Percentiles rank a stretch among this genome's conserved stretches.
Evolutionary conservation across 2,329 filamentous ascomycete genomes (phyloP).

Genomic region (Colletotrichum sp.): DNA sequence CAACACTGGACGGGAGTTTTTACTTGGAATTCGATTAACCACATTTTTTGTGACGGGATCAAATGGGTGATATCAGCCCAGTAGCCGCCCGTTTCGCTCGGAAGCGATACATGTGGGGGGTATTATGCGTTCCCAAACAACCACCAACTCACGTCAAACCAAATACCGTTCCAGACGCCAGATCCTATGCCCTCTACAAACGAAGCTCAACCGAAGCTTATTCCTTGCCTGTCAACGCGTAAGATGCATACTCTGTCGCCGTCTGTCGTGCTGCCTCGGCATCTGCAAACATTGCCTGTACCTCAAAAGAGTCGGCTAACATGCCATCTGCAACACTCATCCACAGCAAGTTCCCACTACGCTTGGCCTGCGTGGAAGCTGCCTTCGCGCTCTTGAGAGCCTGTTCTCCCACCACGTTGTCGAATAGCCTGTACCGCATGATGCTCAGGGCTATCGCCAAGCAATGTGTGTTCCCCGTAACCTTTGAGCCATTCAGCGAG

Average conservation of each 20-base stretch:
- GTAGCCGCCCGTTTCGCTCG: background rate
- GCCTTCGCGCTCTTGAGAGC: conserved; percentile 78
- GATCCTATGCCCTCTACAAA: conserved; percentile 6
- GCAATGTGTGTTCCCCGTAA: conserved; percentile 77
- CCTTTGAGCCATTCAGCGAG: conserved; percentile 72
- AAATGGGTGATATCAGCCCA: background rate
- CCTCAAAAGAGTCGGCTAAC: conserved; percentile 76
- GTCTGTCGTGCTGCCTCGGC: conserved; percentile 44
- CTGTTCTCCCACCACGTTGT: conserved; percentile 80
- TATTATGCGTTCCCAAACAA: conserved; percentile 20
- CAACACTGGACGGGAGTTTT: background rate
- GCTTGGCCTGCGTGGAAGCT: conserved; percentile 69
- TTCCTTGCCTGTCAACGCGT: conserved; percentile 41
- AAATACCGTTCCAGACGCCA: conserved; percentile 17
- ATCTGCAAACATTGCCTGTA: conserved; percentile 65
- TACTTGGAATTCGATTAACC: background rate
- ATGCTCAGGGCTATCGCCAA: conserved; percentile 84
- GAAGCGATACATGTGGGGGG: conserved; percentile 1
- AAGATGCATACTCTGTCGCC: conserved; percentile 45
- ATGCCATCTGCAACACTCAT: conserved; percentile 82
- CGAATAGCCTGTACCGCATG: conserved; percentile 84
- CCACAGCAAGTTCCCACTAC: conserved; percentile 76
- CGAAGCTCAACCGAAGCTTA: background rate
- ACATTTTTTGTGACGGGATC: background rate
- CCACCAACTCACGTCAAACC: conserved; percentile 13